phyloP scores from a whole-genome alignment of 2,329 filamentous ascomycete species.

The Trichoderma arundinaceum region DNA sequence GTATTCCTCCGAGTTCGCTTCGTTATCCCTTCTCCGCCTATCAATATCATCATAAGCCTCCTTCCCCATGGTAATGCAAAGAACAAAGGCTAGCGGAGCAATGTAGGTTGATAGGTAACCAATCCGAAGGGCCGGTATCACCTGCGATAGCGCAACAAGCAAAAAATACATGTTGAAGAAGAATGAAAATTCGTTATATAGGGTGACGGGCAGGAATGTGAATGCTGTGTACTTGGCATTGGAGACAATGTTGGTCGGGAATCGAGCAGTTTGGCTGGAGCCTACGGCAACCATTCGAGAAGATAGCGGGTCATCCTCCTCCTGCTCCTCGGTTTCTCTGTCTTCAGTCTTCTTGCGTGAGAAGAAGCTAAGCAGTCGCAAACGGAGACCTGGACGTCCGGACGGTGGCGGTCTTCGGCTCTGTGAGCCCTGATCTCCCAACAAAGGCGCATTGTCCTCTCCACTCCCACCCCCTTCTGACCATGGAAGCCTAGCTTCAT shows the following conservation, averaged over 20 bases:
- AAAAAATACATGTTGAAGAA: conserved; percentile 99
- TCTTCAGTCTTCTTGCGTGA: conserved; percentile 48
- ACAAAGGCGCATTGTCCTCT: conserved; percentile 74
- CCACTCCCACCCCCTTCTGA: conserved; percentile 66
- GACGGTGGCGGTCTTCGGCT: conserved; percentile 40
- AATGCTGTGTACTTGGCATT: conserved; percentile 98
- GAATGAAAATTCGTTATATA: conserved; percentile 99
- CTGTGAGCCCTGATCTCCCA: conserved; percentile 52
- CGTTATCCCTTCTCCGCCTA: conserved; percentile 81
- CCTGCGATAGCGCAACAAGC: conserved; percentile 90
- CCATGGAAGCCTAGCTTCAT: conserved; percentile 59
- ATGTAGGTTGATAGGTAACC: conserved; percentile 96
- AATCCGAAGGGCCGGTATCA: conserved; percentile 86
- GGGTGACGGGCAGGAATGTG: conserved; percentile 89
- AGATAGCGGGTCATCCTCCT: conserved; percentile 68
- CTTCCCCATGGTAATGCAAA: conserved; percentile 90
- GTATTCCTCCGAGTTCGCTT: conserved; percentile 93
- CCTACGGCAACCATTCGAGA: conserved; percentile 80
- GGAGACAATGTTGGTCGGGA: conserved; percentile 88
- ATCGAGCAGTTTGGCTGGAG: conserved; percentile 72
- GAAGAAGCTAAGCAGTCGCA: conserved; percentile 73
- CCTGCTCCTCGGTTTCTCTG: conserved; percentile 55
- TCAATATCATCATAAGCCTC: conserved; percentile 95
- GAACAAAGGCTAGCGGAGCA: conserved; percentile 87
- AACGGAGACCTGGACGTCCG: conserved; percentile 50